Conservation (phyloP, 2,329 filamentous ascomycete genomes). For the Neofusicoccum kwambonambiense region DNA sequence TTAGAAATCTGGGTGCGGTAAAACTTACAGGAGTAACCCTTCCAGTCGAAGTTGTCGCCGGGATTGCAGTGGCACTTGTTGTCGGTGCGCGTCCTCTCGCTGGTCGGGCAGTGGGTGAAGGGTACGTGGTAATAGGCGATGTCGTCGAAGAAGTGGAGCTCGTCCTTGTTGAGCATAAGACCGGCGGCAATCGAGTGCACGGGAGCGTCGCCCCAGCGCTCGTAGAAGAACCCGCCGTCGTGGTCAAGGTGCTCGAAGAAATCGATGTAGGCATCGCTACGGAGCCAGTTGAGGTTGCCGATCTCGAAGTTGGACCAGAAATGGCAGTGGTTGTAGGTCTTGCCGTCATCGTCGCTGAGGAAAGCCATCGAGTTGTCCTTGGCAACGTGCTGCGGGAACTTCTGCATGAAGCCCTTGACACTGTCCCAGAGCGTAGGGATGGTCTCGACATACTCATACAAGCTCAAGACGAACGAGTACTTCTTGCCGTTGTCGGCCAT, state of each 20-base stretch:
- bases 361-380: slow-evolving; percentile 86
- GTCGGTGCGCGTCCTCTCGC: slow-evolving; percentile 77
- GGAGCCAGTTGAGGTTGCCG: slow-evolving; percentile 89
- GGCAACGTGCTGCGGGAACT: slow-evolving; percentile 83
- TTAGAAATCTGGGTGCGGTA: not conserved
- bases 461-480: slow-evolving; percentile 92
- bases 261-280: slow-evolving; percentile 83
- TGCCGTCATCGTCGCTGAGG: slow-evolving; percentile 85
- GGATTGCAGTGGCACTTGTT: slow-evolving; percentile 94
- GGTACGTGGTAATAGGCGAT: slow-evolving; percentile 98
- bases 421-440: slow-evolving; percentile 96
- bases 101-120: slow-evolving; percentile 95
- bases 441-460: slow-evolving; percentile 96
- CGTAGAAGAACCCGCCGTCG: slow-evolving; percentile 97
- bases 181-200: slow-evolving; percentile 96
- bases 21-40: slow-evolving; percentile 87
- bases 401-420: slow-evolving; percentile 88
- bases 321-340: slow-evolving; percentile 95
- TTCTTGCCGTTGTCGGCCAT: slow-evolving; percentile 98
- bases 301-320: slow-evolving; percentile 99
- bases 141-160: slow-evolving; percentile 98
- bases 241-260: slow-evolving; percentile 86
- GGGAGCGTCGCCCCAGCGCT: slow-evolving; percentile 96
- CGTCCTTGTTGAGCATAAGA: slow-evolving; percentile 83
- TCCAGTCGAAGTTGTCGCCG: slow-evolving; percentile 98